phyloP scores from a whole-genome alignment of 75 land plant genomes.

The Picea sitchensis region DNA sequence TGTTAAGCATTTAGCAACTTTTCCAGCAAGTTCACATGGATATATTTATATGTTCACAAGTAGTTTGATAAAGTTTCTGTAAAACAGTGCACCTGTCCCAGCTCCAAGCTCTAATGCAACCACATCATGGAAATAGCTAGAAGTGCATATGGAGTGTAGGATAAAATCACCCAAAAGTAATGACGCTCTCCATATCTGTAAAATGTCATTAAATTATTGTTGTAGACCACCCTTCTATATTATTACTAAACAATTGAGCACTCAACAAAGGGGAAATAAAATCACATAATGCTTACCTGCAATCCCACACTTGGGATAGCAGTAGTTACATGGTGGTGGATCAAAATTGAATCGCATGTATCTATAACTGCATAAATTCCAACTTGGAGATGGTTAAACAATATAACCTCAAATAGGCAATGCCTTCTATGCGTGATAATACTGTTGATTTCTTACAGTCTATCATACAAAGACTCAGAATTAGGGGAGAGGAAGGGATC shows the following conservation, averaged over 20 bases:
- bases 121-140: slow-evolving; percentile 53
- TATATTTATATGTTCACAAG: background rate
- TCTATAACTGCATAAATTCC: slow-evolving; percentile 21
- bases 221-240: background rate
- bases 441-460: background rate
- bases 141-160: slow-evolving; percentile 55
- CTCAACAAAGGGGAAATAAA: background rate
- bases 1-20: background rate
- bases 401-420: background rate
- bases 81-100: slow-evolving; percentile 71
- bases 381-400: background rate
- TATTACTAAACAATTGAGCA: background rate
- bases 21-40: background rate
- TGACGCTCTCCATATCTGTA: slow-evolving; percentile 89
- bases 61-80: background rate
- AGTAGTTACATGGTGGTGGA: slow-evolving; percentile 72
- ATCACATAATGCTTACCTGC: slow-evolving; percentile 48
- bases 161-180: slow-evolving; percentile 78
- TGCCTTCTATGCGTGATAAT: background rate
- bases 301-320: slow-evolving; percentile 66
- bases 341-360: slow-evolving; percentile 17
- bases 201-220: slow-evolving; percentile 6
- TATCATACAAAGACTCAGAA: background rate
- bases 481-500: background rate
- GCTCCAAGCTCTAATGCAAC: slow-evolving; percentile 81